Percentiles rank a stretch among this genome's conserved stretches.
Evolutionary conservation across 139 green algal species (phyloP).

Genomic region (Trebouxia sp.): DNA sequence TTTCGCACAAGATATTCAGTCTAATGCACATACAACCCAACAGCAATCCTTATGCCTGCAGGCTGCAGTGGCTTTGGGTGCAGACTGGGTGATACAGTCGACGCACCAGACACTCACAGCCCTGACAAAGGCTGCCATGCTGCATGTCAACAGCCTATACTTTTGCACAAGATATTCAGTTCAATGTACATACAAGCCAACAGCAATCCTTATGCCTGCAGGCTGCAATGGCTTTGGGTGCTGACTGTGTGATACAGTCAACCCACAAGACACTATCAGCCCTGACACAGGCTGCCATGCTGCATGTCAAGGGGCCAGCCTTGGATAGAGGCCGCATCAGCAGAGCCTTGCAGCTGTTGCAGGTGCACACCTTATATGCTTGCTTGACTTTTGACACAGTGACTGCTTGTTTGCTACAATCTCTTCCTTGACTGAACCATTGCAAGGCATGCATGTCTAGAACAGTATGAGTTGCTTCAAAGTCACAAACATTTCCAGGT

Average conservation of each 20-base stretch:
- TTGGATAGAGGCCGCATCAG: conserved; percentile 26
- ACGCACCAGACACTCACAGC: conserved; percentile 90
- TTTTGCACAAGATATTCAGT: no score
- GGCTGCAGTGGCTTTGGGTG: no score
- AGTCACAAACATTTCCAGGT: no score
- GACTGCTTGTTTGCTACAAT: no score
- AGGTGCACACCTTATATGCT: conserved; percentile 36
- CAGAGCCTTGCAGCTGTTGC: conserved; percentile 53
- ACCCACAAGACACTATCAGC: conserved; percentile 91
- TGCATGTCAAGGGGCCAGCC: conserved; percentile 61
- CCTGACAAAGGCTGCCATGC: conserved; percentile 93
- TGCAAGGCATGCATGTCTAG: no score
- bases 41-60: no score
- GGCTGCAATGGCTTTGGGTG: conserved; percentile 66
- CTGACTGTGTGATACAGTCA: conserved; percentile 89
- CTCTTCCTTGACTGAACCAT: no score
- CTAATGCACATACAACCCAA: background rate
- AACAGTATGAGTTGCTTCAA: no score
- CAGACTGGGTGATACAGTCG: conserved; percentile 89
- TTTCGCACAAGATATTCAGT: no score
- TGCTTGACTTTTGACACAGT: no score
- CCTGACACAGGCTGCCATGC: conserved; percentile 92
- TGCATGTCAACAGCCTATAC: conserved; percentile 77
- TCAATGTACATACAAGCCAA: background rate
- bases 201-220: background rate